Evolutionary conservation across 108 stramenopile species (phyloP).

Genomic region (Chaetoceros tenuissimus): DNA sequence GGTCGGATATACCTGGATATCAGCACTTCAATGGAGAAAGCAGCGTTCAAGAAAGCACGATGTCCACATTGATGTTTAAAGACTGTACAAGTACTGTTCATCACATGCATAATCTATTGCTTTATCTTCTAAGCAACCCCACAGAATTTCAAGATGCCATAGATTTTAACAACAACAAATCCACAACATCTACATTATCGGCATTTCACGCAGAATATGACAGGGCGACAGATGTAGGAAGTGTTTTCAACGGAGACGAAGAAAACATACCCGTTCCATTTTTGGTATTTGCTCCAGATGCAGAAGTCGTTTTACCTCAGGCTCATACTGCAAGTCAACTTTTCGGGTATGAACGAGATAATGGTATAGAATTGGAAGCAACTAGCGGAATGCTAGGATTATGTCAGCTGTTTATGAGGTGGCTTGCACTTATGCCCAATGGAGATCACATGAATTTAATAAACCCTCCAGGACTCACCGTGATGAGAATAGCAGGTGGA

Average conservation of each 20-base stretch:
- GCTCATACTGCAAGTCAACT: constrained; percentile 79
- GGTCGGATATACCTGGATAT: not conserved
- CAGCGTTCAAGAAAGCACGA: not conserved
- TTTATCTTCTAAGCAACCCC: constrained; percentile 63
- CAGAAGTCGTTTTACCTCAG: constrained; percentile 80
- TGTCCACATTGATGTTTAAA: not conserved
- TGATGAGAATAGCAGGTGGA: constrained; percentile 84
- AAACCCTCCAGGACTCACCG: constrained; percentile 80
- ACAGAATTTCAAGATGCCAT: constrained; percentile 71
- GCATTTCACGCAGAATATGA: constrained; percentile 71
- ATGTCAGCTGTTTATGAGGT: constrained; percentile 70
- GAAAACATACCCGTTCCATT: constrained; percentile 46
- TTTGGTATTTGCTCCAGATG: constrained; percentile 76
- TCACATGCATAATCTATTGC: constrained; percentile 56
- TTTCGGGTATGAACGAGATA: constrained; percentile 76
- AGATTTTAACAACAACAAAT: constrained; percentile 2
- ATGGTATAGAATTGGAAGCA: constrained; percentile 83
- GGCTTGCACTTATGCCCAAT: constrained; percentile 84
- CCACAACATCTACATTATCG: constrained; percentile 40
- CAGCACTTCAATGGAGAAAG: not conserved
- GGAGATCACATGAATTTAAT: constrained; percentile 84
- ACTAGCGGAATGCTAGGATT: constrained; percentile 69
- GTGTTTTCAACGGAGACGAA: constrained; percentile 8
- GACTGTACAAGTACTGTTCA: constrained; percentile 45
- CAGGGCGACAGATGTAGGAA: constrained; percentile 15